These are phyloP conservation scores for Coniochaeta hoffmannii DNA, from an alignment of 2,329 filamentous ascomycete genomes.

Conservation along the genomic window DNA sequence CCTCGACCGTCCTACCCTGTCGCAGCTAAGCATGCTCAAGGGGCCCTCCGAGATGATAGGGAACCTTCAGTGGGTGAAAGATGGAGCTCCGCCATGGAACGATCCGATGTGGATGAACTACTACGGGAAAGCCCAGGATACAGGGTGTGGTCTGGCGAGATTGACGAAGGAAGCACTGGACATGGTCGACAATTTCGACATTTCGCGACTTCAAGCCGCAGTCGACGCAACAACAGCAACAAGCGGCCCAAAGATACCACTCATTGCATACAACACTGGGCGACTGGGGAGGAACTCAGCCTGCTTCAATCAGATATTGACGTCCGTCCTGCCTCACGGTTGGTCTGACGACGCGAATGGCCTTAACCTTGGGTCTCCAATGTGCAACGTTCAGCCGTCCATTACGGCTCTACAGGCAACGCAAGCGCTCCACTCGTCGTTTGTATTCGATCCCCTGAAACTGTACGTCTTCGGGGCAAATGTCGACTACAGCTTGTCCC, in stretches of 20 bases:
- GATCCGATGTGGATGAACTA: conserved; percentile 43
- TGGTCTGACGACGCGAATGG: conserved; percentile 12
- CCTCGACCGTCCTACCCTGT: conserved; percentile 42
- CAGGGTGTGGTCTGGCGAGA: conserved; percentile 56
- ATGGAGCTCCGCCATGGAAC: conserved; percentile 44
- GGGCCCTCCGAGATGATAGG: conserved; percentile 49
- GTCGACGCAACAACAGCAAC: conserved; percentile 29
- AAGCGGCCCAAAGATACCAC: conserved; percentile 36
- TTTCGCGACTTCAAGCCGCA: conserved; percentile 46
- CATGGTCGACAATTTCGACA: conserved; percentile 56
- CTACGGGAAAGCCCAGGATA: conserved; percentile 48
- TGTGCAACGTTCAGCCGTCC: conserved; percentile 11
- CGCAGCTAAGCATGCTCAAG: conserved; percentile 34
- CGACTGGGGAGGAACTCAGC: conserved; percentile 54
- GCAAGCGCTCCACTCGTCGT: conserved; percentile 57
- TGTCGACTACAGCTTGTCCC: conserved; percentile 65
- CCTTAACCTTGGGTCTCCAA: conserved; percentile 20
- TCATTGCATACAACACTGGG: conserved; percentile 61
- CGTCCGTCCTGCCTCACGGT: conserved; percentile 47
- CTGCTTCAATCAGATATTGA: conserved; percentile 59
- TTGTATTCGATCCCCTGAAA: conserved; percentile 60
- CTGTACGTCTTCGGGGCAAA: conserved; percentile 70
- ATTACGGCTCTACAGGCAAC: conserved; percentile 59
- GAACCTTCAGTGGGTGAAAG: conserved; percentile 35
- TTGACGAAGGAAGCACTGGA: conserved; percentile 49